Conservation (phyloP, 805 yeast species). For the Wickerhamomyces xylosicus region DNA sequence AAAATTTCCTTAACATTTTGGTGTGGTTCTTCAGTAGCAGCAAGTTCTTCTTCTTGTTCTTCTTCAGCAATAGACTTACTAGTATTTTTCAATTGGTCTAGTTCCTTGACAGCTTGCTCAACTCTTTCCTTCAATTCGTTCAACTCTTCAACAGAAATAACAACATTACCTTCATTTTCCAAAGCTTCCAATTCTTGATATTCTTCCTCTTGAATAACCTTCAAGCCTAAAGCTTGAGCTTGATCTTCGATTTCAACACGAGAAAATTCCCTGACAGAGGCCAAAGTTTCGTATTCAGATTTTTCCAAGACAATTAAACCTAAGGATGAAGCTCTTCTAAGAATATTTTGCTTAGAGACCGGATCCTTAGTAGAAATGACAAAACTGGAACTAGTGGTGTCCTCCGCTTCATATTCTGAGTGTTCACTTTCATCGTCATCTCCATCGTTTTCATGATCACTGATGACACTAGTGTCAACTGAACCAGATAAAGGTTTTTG, state of each 20-base stretch:
- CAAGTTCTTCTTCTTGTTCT: constrained; percentile 3
- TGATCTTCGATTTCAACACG: constrained; percentile 1
- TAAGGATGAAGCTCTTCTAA: constrained; percentile 8
- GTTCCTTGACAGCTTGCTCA: neutral
- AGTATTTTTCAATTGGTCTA: neutral
- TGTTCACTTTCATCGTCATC: constrained; percentile 8
- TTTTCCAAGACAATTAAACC: constrained; percentile 20
- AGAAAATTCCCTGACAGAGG: constrained; percentile 3
- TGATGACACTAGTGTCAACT: constrained; percentile 5
- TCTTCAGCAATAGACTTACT: constrained; percentile 1
- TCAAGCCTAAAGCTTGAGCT: constrained; percentile 13
- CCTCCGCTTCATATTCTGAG: constrained; percentile 1
- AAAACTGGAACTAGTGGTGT: neutral
- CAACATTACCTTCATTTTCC: too few species aligned
- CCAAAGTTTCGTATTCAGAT: constrained; percentile 10
- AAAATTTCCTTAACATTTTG: neutral
- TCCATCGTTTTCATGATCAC: constrained; percentile 9
- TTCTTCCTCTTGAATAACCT: constrained; percentile 15
- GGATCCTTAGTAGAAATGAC: neutral
- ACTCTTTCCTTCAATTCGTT: constrained; percentile 1
- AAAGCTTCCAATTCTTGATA: constrained; percentile 1
- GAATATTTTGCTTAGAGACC: constrained; percentile 3
- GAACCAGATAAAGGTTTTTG: constrained; percentile 4
- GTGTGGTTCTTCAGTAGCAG: neutral
- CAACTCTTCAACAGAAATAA: constrained; percentile 2